Conservation (phyloP, 1,284 basidiomycete genomes). For the Taiwanofungus camphoratus region DNA sequence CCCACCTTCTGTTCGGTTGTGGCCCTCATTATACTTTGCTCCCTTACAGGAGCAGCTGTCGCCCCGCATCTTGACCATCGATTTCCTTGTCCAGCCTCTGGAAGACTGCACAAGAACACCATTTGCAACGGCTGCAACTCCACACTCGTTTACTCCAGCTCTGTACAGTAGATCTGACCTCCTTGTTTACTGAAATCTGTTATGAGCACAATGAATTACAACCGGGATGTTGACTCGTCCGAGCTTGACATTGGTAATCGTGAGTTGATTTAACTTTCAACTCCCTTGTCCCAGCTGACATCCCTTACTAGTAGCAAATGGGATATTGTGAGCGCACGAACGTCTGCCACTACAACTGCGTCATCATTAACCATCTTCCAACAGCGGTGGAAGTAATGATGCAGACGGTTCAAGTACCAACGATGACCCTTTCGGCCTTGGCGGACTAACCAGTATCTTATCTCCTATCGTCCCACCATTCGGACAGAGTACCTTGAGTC, state of each 20-base stretch:
- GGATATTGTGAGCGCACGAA: not conserved
- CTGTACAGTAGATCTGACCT: not conserved
- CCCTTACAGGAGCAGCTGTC: conserved; percentile 8
- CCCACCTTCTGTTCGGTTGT: conserved; percentile 12
- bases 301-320: not conserved
- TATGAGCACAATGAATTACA: conserved; percentile 1
- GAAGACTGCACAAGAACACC: conserved; percentile 10
- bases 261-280: too few species aligned
- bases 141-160: not conserved
- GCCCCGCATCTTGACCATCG: conserved; percentile 2
- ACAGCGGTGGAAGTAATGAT: not conserved
- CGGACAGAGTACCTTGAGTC: not conserved
- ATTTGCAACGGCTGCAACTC: not conserved
- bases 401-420: not conserved
- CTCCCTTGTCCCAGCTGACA: too few species aligned
- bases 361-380: not conserved
- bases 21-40: conserved; percentile 6
- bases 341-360: too few species aligned
- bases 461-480: not conserved
- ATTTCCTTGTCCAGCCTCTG: conserved; percentile 10
- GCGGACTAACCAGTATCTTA: not conserved
- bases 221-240: not conserved
- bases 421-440: conserved; percentile 1
- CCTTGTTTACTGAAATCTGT: not conserved
- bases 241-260: conserved; percentile 6